Evolutionary conservation across 768 basidiomycete genomes (phyloP), one percentile per base, ranked within the genome.

Genomic region (Coprinellus micaceus): DNA sequence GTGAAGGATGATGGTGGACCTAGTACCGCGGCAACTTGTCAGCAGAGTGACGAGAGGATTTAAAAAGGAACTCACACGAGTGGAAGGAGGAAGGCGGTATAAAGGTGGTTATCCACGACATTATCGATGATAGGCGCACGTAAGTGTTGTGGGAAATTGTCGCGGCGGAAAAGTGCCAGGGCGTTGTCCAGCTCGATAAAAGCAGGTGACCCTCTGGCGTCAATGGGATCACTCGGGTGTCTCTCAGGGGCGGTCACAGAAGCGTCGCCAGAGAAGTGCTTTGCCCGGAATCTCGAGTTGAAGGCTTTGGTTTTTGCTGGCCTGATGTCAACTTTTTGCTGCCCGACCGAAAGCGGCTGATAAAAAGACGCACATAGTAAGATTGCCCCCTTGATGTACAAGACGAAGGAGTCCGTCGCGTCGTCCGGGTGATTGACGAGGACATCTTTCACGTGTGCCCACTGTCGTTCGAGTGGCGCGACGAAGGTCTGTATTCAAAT

Each of bases 311-410:
- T 77, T 52, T 66, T 69, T n/a, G 78, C 77, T 79, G 50, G 29
- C 33, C 28, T 22, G 13, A 21, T n/a, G 36, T 49, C 13, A 15
- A 43, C 37, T 52, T 17, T 30, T 49, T 13, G 56, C 5, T 39
- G 24, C 37, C n/a, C 13, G n/a, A n/a, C n/a, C n/a, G n/a, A 24
- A 47, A 22, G 30, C 28, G 60, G 39, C 4, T 21, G 33, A n/a
- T 6, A 37, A 21, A 36, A 15, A 37, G 10, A 60, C 75, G 59
- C 60, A 78, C 80, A 89, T 33, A 91, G 74, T 44, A 91, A 61
- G 54, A 89, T 82, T 7, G 79, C 76, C 10, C 82, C 78, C 66
- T 91, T 90, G 66, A 89, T 76, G 60, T 86, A 89, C 15, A 91
- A 63, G 9, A 81, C 80, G 63, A 90, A 89, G 0, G 88, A 82